Evolutionary conservation across 2,329 filamentous ascomycete species (phyloP).

Genomic region (Aschersonia sp.): DNA sequence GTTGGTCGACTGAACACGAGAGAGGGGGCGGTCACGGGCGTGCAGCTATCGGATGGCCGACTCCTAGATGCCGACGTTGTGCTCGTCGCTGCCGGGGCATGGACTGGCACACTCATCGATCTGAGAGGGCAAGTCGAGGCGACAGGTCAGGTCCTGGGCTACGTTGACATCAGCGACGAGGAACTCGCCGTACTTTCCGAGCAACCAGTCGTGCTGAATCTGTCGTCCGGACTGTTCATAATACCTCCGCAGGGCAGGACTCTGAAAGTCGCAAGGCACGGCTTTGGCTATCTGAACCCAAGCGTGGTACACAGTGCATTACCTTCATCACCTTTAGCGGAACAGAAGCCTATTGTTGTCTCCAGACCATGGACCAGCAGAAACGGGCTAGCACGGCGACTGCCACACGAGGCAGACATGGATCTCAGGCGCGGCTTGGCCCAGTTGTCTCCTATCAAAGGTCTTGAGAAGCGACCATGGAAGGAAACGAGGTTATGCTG

Average conservation of each 20-base stretch:
- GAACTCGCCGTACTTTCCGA: slow-evolving; percentile 52
- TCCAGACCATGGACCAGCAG: slow-evolving; percentile 21
- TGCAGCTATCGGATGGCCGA: slow-evolving; percentile 18
- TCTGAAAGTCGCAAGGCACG: slow-evolving; percentile 58
- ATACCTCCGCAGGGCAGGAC: slow-evolving; percentile 49
- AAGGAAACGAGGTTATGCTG: slow-evolving; percentile 51
- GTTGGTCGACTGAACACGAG: slow-evolving; percentile 27
- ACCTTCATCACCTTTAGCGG: slow-evolving; percentile 13
- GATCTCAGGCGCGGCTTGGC: slow-evolving; percentile 46
- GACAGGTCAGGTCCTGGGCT: slow-evolving; percentile 70
- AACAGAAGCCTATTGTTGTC: slow-evolving; percentile 15
- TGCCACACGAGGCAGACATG: slow-evolving; percentile 45
- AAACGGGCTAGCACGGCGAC: slow-evolving; percentile 22
- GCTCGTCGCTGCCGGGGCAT: slow-evolving; percentile 74
- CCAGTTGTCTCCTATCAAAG: slow-evolving; percentile 41
- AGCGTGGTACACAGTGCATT: slow-evolving; percentile 19
- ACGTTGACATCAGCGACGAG: slow-evolving; percentile 55
- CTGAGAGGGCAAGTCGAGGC: slow-evolving; percentile 61
- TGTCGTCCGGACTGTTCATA: slow-evolving; percentile 58
- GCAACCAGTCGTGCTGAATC: slow-evolving; percentile 60
- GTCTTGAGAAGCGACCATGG: slow-evolving; percentile 45
- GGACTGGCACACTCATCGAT: slow-evolving; percentile 67
- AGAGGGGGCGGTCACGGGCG: slow-evolving; percentile 37
- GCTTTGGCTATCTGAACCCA: slow-evolving; percentile 51
- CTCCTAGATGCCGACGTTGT: slow-evolving; percentile 50